Evolutionary conservation across 257 asterid species (phyloP), one percentile per base, ranked within the genome.

Genomic region (Nicotiana undulata): DNA sequence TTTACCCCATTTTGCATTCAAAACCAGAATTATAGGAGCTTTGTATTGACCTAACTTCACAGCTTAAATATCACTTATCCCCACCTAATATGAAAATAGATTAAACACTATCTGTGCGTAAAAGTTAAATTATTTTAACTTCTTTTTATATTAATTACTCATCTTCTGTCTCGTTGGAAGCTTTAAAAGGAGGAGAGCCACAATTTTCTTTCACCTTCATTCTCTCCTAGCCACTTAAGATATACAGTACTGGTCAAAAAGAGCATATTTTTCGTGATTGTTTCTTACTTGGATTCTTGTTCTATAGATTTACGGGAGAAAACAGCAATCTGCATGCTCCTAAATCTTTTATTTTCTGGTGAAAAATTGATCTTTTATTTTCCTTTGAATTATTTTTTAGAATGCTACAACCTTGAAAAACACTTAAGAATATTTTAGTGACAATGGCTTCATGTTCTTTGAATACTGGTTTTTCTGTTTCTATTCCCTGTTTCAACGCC

Each of bases 201-300:
- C 17, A 32, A 17, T 65, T 31, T 65, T 66, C 15, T 17, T 66
- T 34, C 28, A 1, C 18, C 9, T 66, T 66, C 9, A 52, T 66
- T 32, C 17, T 15, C 18, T 51, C 24, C 28, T 82, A 85, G 74
- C 85, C 66, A 85, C 83, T 77, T 77, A 28, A 49, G 24, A 37
- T 20, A n/a, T 58, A 24, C 8, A 52, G 0, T 22, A 20, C 51
- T 63, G 67, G 40, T 51, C 34, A 64, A 22, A 78, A 74, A 75
- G 60, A 79, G 29, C 77, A 65, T 44, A 64, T 26, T 65, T 56
- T 44, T 15, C 7, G 32, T 18, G 17, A 26, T 51, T 16, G 20
- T 70, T 70, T 66, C 55, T 40, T 40, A 40, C 49, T 40, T 40
- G 46, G 10, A 37, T 37, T 40, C 49, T 13, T 56, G 44, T 24